phyloP scores from a whole-genome alignment of 768 basidiomycete genomes.

The Kwoniella heveanensis region DNA sequence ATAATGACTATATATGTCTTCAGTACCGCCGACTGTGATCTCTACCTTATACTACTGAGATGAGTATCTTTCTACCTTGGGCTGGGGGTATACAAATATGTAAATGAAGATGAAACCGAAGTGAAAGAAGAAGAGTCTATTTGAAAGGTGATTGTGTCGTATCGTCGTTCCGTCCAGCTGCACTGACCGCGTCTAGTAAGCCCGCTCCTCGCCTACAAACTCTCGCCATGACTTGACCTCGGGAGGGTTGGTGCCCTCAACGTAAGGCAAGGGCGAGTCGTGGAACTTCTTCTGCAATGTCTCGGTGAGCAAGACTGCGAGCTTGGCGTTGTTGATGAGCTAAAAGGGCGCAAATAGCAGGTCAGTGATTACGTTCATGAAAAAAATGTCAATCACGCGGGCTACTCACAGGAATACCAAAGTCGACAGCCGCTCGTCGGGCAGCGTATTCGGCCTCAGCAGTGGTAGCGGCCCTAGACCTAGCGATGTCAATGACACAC shows the following conservation, averaged over 20 bases:
- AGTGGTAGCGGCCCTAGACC: constrained; percentile 70
- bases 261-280: constrained; percentile 62
- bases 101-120: not conserved
- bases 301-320: constrained; percentile 88
- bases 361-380: too few species aligned
- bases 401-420: constrained; percentile 66
- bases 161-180: too few species aligned
- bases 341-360: constrained; percentile 59
- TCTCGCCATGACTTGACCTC: constrained; percentile 91
- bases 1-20: not conserved
- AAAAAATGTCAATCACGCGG: not conserved
- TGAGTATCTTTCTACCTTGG: too few species aligned
- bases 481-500: constrained; percentile 89
- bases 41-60: too few species aligned
- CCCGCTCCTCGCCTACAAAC: constrained; percentile 56
- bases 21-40: too few species aligned
- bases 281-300: constrained; percentile 60
- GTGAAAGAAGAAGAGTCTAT: not conserved
- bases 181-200: constrained; percentile 10
- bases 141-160: not conserved
- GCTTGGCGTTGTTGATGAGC: constrained; percentile 83
- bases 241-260: constrained; percentile 82
- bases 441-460: constrained; percentile 96
- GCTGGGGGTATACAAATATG: constrained; percentile 1
- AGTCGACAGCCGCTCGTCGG: constrained; percentile 91